These are phyloP conservation scores for Mortierella polycephala DNA, from an alignment of 371 early-diverging fungal species.

Conservation along the genomic window DNA sequence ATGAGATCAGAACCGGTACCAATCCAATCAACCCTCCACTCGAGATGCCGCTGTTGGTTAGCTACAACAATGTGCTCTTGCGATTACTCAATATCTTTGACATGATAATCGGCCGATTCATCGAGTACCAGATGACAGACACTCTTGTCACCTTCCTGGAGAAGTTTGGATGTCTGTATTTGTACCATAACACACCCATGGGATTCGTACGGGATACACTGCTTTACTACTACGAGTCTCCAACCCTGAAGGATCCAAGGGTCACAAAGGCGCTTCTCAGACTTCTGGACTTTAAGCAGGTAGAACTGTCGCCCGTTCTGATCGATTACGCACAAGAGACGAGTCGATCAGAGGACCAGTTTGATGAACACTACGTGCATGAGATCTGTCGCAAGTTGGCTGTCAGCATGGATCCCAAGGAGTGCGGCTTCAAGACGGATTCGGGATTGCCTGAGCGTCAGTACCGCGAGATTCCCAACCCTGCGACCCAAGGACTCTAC, in stretches of 20 bases:
- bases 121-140: constrained; percentile 72
- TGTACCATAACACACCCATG: constrained; percentile 75
- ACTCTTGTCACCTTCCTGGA: constrained; percentile 73
- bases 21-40: constrained; percentile 62
- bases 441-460: constrained; percentile 76
- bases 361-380: constrained; percentile 68
- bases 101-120: constrained; percentile 71
- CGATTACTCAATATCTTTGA: constrained; percentile 77
- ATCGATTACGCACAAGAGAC: constrained; percentile 63
- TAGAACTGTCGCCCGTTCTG: constrained; percentile 46
- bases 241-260: constrained; percentile 65
- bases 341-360: constrained; percentile 57
- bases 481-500: constrained; percentile 72
- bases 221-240: constrained; percentile 74
- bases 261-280: constrained; percentile 71
- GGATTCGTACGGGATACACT: constrained; percentile 75
- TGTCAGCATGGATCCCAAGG: constrained; percentile 62
- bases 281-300: constrained; percentile 61
- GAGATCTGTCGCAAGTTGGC: constrained; percentile 67
- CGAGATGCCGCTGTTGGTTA: constrained; percentile 73
- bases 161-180: constrained; percentile 73
- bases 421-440: constrained; percentile 65
- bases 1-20: constrained; percentile 56
- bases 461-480: constrained; percentile 83
- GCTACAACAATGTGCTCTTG: constrained; percentile 75